Evolutionary conservation across 2,329 filamentous ascomycete species (phyloP).

Genomic region (Myotisia sp.): DNA sequence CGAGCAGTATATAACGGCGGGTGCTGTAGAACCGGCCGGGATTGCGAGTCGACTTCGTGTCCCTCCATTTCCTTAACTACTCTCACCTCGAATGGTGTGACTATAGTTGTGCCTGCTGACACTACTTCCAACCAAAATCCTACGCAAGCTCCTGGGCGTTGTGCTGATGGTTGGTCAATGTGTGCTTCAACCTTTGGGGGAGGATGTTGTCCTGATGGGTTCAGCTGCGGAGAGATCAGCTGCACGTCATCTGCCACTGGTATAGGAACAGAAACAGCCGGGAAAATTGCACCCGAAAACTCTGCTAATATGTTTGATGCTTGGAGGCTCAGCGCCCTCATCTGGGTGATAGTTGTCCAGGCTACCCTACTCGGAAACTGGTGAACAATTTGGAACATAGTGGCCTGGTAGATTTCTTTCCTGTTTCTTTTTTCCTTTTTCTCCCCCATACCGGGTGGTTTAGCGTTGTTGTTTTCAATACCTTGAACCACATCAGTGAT

Average conservation of each 20-base stretch:
- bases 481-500: no score
- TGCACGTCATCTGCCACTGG: slow-evolving; percentile 46
- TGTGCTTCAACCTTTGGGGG: slow-evolving; percentile 54
- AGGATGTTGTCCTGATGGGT: slow-evolving; percentile 74
- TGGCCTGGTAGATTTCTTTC: background rate
- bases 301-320: background rate
- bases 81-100: slow-evolving; percentile 49
- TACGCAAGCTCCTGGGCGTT: slow-evolving; percentile 34
- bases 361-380: no score
- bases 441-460: background rate
- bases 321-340: background rate
- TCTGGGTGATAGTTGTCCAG: background rate
- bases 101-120: slow-evolving; percentile 50
- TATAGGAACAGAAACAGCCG: slow-evolving; percentile 40
- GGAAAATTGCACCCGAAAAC: slow-evolving; percentile 23
- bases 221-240: slow-evolving; percentile 55
- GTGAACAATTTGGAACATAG: background rate
- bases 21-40: slow-evolving; percentile 75
- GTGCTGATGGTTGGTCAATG: slow-evolving; percentile 65
- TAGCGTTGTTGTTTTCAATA: background rate
- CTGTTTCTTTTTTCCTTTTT: background rate
- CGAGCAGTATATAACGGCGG: slow-evolving; percentile 65
- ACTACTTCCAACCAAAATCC: slow-evolving; percentile 26
- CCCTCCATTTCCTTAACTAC: slow-evolving; percentile 50
- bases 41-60: slow-evolving; percentile 72